A percentile compares a stretch with the other conserved stretches of the same genome.
Evolutionary conservation across 306 rosid species (phyloP).

Genomic region (Cicer pinnatifidum): DNA sequence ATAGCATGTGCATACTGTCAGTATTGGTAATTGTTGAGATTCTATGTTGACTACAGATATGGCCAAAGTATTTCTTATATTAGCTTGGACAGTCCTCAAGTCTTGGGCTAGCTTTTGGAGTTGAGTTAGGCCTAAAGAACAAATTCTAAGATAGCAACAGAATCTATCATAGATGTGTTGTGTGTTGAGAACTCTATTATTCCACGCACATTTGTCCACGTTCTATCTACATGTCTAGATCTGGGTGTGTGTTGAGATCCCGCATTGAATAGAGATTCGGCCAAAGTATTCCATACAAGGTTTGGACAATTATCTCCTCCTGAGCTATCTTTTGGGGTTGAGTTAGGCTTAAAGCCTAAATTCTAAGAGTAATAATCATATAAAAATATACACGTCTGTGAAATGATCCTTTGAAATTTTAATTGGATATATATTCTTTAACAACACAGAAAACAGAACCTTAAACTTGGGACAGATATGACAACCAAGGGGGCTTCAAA

Average conservation of each 20-base stretch:
- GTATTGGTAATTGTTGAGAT: too few species aligned
- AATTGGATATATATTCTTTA: not conserved
- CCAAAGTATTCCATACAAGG: not conserved
- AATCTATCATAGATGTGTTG: not conserved
- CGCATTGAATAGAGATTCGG: too few species aligned
- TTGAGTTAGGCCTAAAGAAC: not conserved
- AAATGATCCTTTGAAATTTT: not conserved
- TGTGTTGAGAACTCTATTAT: not conserved
- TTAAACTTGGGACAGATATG: not conserved
- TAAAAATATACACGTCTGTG: not conserved
- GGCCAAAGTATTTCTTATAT: too few species aligned
- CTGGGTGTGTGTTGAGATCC: not conserved
- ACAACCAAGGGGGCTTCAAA: slow-evolving; percentile 2
- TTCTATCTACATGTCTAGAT: not conserved
- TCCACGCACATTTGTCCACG: not conserved
- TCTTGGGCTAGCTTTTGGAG: slow-evolving; percentile 7
- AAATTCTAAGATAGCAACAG: not conserved
- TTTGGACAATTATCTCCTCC: not conserved
- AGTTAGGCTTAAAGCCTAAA: not conserved
- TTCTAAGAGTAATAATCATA: not conserved
- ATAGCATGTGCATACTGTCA: too few species aligned
- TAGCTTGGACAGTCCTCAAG: not conserved
- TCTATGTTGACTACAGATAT: too few species aligned
- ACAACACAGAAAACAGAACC: slow-evolving; percentile 15
- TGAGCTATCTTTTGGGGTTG: not conserved